Percentiles rank a stretch among this genome's conserved stretches.
Evolutionary conservation across 192 early-diverging fungal genomes (phyloP).

Genomic region (Entomortierella parvispora): DNA sequence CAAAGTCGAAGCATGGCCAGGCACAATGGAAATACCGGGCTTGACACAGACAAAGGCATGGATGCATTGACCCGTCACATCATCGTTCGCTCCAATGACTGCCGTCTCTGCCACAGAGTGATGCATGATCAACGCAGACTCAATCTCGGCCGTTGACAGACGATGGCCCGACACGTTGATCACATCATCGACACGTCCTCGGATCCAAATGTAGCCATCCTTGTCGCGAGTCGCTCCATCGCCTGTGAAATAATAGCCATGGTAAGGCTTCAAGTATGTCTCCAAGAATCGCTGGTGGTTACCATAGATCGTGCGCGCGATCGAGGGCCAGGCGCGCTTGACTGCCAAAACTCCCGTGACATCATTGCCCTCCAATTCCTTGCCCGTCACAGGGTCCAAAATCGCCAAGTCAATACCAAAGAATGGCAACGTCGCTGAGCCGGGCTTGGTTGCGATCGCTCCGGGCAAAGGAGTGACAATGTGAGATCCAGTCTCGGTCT

Average conservation of each 20-base stretch:
- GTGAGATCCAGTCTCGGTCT: slow-evolving; percentile 92
- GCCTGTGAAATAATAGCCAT: slow-evolving; percentile 95
- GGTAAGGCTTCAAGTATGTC: slow-evolving; percentile 91
- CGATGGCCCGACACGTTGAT: slow-evolving; percentile 98
- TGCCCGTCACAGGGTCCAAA: slow-evolving; percentile 86
- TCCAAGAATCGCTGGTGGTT: slow-evolving; percentile 93
- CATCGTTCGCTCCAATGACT: slow-evolving; percentile 87
- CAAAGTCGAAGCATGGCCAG: background rate
- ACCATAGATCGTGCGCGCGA: slow-evolving; percentile 91
- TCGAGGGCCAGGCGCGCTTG: slow-evolving; percentile 87
- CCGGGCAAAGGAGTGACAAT: slow-evolving; percentile 92
- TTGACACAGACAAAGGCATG: slow-evolving; percentile 88
- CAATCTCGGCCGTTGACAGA: slow-evolving; percentile 93
- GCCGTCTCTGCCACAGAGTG: slow-evolving; percentile 87
- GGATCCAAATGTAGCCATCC: slow-evolving; percentile 97
- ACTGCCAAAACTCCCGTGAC: slow-evolving; percentile 94
- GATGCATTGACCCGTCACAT: slow-evolving; percentile 91
- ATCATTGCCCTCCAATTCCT: slow-evolving; percentile 83
- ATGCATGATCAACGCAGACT: slow-evolving; percentile 87
- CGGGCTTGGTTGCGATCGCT: slow-evolving; percentile 88
- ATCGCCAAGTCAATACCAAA: slow-evolving; percentile 93
- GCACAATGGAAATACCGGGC: slow-evolving; percentile 36
- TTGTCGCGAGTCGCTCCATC: slow-evolving; percentile 92
- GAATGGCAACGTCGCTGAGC: slow-evolving; percentile 95
- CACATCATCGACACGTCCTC: slow-evolving; percentile 88